Evolutionary conservation across 2,329 filamentous ascomycete genomes (phyloP).

Genomic region (Aureobasidium leucospermi): DNA sequence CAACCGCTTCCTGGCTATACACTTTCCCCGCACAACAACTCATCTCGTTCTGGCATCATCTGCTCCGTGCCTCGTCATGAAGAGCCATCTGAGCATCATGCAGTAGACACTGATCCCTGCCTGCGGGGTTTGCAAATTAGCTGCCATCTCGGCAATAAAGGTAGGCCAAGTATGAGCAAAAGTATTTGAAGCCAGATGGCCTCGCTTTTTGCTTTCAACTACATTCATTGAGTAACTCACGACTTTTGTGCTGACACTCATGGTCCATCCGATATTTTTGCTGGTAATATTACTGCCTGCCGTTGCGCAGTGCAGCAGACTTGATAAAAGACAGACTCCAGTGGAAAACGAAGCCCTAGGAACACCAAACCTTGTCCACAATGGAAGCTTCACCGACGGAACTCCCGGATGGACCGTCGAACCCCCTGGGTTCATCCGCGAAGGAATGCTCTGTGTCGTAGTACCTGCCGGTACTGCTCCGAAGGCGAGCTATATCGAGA

Average conservation of each 20-base stretch:
- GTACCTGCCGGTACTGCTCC: conserved; percentile 10
- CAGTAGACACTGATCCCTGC: background rate
- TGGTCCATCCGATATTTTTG: background rate
- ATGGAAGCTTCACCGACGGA: conserved; percentile 12
- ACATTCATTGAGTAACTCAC: background rate
- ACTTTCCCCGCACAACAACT: background rate
- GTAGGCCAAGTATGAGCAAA: background rate
- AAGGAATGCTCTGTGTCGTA: conserved; percentile 10
- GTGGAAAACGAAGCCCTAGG: conserved; percentile 7
- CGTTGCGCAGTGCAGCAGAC: background rate
- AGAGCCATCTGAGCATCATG: background rate
- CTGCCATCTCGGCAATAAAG: background rate
- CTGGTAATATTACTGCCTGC: background rate
- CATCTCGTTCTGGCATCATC: background rate
- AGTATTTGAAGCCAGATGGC: background rate
- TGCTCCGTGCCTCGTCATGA: background rate
- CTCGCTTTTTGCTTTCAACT: background rate
- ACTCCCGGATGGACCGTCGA: conserved; percentile 6
- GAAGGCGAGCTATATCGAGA: conserved; percentile 12
- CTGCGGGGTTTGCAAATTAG: background rate
- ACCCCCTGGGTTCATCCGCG: background rate
- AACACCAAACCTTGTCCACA: conserved; percentile 11
- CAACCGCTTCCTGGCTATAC: background rate
- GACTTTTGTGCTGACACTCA: background rate
- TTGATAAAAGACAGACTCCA: background rate